A percentile compares a stretch with the other conserved stretches of the same genome.
Conservation (phyloP, 768 basidiomycete species). For the Lactarius hatsudake region DNA sequence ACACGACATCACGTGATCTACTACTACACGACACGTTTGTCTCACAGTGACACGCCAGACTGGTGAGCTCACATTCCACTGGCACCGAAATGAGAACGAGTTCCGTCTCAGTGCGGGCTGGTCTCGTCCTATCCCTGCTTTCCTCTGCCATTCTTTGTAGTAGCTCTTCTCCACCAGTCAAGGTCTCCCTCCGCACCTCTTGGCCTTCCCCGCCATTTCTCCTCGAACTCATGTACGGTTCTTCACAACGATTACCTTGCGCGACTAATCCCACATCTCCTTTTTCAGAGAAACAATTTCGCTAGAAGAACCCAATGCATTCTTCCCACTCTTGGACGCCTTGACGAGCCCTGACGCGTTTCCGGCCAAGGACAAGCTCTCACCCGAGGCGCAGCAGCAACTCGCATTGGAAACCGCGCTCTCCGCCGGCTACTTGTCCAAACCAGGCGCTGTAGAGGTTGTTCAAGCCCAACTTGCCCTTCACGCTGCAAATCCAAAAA, state of each 20-base stretch:
- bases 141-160: not conserved
- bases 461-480: slow-evolving; percentile 74
- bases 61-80: too few species aligned
- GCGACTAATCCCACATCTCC: slow-evolving; percentile 5
- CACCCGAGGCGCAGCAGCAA: slow-evolving; percentile 53
- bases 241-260: not conserved
- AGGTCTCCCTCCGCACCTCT: slow-evolving; percentile 38
- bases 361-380: slow-evolving; percentile 36
- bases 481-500: slow-evolving; percentile 73
- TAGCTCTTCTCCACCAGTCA: slow-evolving; percentile 35
- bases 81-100: slow-evolving; percentile 4
- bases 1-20: too few species aligned
- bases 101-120: slow-evolving; percentile 1
- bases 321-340: slow-evolving; percentile 73
- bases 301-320: slow-evolving; percentile 65
- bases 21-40: too few species aligned
- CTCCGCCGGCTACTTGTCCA: slow-evolving; percentile 46
- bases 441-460: slow-evolving; percentile 49
- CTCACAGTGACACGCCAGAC: too few species aligned
- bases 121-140: slow-evolving; percentile 10
- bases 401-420: slow-evolving; percentile 51
- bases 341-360: slow-evolving; percentile 52
- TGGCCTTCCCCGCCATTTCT: slow-evolving; percentile 36
- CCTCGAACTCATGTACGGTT: slow-evolving; percentile 19
- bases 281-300: slow-evolving; percentile 72